A percentile compares a stretch with the other conserved stretches of the same genome.
phyloP scores from a whole-genome alignment of 345 rosid genomes.

The Populus simonii region DNA sequence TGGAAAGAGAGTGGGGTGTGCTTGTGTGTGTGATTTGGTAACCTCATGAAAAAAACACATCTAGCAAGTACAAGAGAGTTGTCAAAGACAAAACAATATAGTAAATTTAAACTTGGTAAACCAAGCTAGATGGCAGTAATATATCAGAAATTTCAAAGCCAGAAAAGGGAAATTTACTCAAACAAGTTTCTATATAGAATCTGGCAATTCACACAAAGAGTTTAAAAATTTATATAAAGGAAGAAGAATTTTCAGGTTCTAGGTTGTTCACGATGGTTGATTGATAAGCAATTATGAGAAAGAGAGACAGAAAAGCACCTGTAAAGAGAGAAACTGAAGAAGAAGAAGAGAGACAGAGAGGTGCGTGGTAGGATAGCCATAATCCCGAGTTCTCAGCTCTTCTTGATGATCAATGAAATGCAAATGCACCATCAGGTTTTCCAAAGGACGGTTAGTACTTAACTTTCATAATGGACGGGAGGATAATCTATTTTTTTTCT shows the following conservation, averaged over 20 bases:
- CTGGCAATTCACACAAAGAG: no score
- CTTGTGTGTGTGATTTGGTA: no score
- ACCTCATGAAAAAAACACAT: neutral
- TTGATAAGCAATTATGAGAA: neutral
- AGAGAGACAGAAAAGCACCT: neutral
- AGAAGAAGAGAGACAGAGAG: neutral
- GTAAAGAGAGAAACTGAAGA: neutral
- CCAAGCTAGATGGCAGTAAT: neutral
- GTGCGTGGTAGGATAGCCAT: neutral
- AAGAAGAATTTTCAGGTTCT: no score
- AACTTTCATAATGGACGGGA: no score
- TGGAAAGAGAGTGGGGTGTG: no score
- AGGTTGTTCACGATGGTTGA: no score
- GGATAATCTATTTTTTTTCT: neutral
- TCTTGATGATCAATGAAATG: neutral
- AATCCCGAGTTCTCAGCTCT: neutral
- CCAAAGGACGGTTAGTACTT: no score
- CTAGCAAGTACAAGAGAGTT: neutral
- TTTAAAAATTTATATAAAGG: no score
- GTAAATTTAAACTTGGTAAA: neutral
- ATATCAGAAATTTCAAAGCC: neutral
- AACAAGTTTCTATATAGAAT: no score
- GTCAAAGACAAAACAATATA: neutral
- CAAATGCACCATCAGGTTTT: neutral
- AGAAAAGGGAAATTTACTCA: neutral